A percentile compares a stretch with the other conserved stretches of the same genome.
phyloP scores from a whole-genome alignment of 805 yeast species.

The Candida schatavii region DNA sequence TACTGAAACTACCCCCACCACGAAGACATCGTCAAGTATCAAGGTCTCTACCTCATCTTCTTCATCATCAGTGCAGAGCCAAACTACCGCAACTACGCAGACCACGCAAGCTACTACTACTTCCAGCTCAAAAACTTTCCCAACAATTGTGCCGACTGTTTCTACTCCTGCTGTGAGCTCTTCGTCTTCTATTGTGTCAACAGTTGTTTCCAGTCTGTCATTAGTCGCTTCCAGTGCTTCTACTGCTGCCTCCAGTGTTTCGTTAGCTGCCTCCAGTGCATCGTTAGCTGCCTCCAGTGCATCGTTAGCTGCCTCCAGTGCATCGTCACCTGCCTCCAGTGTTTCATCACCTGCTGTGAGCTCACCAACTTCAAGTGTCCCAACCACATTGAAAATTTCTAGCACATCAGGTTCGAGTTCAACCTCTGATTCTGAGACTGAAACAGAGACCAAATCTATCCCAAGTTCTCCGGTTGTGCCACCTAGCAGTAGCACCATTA shows the following conservation, averaged over 20 bases:
- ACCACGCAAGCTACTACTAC: slow-evolving; percentile 5
- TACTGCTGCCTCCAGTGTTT: neutral
- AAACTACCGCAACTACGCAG: slow-evolving; percentile 1
- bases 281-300: no score
- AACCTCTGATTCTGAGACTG: no score
- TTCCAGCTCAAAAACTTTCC: neutral
- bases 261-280: no score
- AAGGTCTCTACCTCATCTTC: slow-evolving; percentile 1
- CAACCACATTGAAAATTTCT: slow-evolving; percentile 4
- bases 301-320: no score
- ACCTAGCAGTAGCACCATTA: neutral
- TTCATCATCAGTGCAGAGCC: slow-evolving; percentile 1
- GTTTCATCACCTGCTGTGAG: no score
- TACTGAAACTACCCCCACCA: slow-evolving; percentile 4
- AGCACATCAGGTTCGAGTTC: no score
- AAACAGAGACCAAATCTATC: no score
- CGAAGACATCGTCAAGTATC: slow-evolving; percentile 2
- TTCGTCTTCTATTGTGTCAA: neutral
- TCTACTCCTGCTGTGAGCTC: neutral
- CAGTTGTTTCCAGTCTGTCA: neutral
- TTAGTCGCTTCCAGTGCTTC: slow-evolving; percentile 7
- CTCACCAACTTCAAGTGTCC: no score
- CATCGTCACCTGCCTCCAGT: no score
- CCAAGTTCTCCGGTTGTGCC: neutral
- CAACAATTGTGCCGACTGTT: neutral